Conservation (phyloP, 75 land plant genomes). For the Sequoia sempervirens region DNA sequence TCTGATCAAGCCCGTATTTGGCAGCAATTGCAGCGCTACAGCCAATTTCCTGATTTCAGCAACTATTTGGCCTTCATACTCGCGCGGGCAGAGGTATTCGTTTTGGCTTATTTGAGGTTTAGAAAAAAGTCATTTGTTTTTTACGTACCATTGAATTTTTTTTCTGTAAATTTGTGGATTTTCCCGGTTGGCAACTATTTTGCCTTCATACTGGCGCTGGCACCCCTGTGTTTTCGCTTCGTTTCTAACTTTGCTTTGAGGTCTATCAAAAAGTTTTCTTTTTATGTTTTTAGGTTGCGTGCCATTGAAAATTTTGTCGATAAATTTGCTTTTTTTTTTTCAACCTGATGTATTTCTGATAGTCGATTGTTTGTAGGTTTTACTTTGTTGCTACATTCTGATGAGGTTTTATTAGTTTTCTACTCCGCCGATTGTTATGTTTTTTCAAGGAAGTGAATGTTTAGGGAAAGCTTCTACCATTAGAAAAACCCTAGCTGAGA, state of each 20-base stretch:
- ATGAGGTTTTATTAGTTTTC: neutral
- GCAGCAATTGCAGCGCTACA: slow-evolving; percentile 87
- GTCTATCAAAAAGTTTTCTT: neutral
- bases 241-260: neutral
- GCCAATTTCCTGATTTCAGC: slow-evolving; percentile 89
- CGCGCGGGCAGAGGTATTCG: slow-evolving; percentile 70
- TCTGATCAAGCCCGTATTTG: slow-evolving; percentile 76
- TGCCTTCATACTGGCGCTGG: neutral
- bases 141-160: neutral
- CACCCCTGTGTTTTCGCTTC: neutral
- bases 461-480: neutral
- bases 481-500: neutral
- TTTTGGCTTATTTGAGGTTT: neutral
- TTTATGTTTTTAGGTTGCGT: neutral
- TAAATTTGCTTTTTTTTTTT: neutral
- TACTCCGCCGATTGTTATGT: neutral
- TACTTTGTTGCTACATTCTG: neutral
- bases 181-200: neutral
- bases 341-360: neutral
- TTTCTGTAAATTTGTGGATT: neutral
- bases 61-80: slow-evolving; percentile 91
- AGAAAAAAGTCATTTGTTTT: neutral
- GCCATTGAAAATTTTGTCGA: neutral
- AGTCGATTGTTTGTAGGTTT: neutral
- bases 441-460: neutral